Evolutionary conservation across 257 asterid genomes (phyloP).

Genomic region (Eucommia ulmoides): DNA sequence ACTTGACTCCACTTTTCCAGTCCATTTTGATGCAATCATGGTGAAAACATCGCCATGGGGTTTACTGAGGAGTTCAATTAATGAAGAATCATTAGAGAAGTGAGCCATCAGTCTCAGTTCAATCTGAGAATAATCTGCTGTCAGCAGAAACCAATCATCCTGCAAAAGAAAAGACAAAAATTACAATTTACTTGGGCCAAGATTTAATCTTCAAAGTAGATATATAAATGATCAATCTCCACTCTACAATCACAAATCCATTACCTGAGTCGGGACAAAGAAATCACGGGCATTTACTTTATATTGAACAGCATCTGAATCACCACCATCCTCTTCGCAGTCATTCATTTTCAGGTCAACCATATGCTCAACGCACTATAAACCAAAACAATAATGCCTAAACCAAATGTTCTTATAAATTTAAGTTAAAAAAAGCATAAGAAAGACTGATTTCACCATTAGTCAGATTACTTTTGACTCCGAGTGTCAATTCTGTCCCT

Average conservation of each 20-base stretch:
- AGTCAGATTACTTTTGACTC: too few species aligned
- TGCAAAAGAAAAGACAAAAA: constrained; percentile 22
- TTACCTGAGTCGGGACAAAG: constrained; percentile 85
- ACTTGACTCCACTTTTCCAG: constrained; percentile 44
- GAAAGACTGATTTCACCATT: constrained; percentile 1
- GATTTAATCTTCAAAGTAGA: constrained; percentile 9
- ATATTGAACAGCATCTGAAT: constrained; percentile 22
- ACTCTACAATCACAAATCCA: constrained; percentile 10
- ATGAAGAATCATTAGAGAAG: constrained; percentile 70
- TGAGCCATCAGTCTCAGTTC: constrained; percentile 97
- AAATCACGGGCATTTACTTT: constrained; percentile 85
- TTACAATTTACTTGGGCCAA: constrained; percentile 2
- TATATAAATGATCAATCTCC: constrained; percentile 4
- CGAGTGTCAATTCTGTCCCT: too few species aligned
- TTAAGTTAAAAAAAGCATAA: constrained; percentile 7
- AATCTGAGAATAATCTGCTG: constrained; percentile 95
- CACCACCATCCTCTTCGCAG: constrained; percentile 23
- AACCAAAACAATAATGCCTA: constrained; percentile 9
- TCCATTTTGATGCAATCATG: constrained; percentile 93
- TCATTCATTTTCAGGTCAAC: constrained; percentile 58
- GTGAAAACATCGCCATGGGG: constrained; percentile 74
- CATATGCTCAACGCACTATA: constrained; percentile 83
- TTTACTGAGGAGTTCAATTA: constrained; percentile 51
- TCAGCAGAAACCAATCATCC: constrained; percentile 84
- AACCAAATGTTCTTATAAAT: too few species aligned